Conservation (phyloP, 306 rosid species). For the Dicorynia guianensis region DNA sequence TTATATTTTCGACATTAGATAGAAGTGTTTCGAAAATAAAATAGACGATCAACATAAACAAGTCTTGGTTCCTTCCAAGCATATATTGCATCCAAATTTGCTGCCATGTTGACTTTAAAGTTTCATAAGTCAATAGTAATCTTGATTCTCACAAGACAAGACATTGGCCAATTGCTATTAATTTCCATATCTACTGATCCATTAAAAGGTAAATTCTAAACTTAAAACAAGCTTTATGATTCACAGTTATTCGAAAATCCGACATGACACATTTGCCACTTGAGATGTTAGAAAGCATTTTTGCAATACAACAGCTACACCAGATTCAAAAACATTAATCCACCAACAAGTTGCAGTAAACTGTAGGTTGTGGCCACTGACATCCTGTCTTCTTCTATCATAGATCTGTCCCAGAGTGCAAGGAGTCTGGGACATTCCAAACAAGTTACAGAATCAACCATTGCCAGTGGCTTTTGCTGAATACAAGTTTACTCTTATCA, state of each 20-base stretch:
- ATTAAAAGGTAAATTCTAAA: too few species aligned
- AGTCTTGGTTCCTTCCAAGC: background rate
- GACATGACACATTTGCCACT: too few species aligned
- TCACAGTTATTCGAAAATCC: too few species aligned
- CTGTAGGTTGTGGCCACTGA: too few species aligned
- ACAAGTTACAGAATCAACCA: background rate
- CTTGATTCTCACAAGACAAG: background rate
- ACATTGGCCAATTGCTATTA: background rate
- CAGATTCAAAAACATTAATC: too few species aligned
- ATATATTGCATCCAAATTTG: background rate
- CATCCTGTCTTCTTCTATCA: background rate
- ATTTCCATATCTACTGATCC: background rate
- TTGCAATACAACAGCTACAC: too few species aligned
- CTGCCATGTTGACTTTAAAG: background rate
- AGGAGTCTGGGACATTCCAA: background rate
- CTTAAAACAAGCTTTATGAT: too few species aligned
- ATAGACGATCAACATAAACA: background rate
- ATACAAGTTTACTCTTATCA: background rate
- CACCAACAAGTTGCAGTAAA: too few species aligned
- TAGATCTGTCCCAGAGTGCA: background rate
- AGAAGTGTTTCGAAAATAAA: conserved; percentile 38
- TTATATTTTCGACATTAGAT: conserved; percentile 24
- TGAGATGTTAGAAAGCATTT: too few species aligned
- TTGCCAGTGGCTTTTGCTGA: background rate
- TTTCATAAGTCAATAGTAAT: background rate